Percentiles rank a stretch among this genome's conserved stretches.
phyloP scores from a whole-genome alignment of 306 rosid genomes.

The Lathyrus aphaca region DNA sequence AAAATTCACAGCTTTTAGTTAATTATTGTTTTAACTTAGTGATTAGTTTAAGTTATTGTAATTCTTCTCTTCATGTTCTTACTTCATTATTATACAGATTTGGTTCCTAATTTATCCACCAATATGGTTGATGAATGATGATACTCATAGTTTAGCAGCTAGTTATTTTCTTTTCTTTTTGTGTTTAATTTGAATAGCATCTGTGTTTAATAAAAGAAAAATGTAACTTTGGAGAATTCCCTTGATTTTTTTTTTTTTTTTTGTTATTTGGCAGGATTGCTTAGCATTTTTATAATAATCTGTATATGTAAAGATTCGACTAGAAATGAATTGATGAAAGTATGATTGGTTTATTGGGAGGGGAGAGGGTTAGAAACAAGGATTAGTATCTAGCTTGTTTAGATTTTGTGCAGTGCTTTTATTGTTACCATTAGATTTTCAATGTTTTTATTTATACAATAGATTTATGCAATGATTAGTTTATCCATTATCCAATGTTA shows the following conservation, averaged over 20 bases:
- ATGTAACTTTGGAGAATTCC: constrained; percentile 18
- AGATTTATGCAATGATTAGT: constrained; percentile 37
- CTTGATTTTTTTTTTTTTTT: neutral
- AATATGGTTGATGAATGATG: constrained; percentile 28
- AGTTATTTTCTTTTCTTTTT: constrained; percentile 33
- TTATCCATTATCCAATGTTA: constrained; percentile 21
- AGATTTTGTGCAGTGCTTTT: neutral
- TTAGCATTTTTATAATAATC: too few species aligned
- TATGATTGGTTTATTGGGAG: neutral
- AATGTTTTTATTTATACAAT: too few species aligned
- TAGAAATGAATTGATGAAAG: too few species aligned
- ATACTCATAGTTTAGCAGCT: constrained; percentile 42
- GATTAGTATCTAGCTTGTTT: too few species aligned
- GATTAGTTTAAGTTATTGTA: constrained; percentile 28
- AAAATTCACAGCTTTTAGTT: constrained; percentile 2
- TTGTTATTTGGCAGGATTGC: neutral
- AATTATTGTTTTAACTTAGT: constrained; percentile 28
- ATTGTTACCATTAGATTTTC: too few species aligned
- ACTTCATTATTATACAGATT: constrained; percentile 29
- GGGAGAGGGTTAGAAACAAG: neutral
- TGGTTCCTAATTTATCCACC: constrained; percentile 33
- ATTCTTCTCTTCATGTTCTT: constrained; percentile 15
- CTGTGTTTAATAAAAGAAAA: constrained; percentile 46
- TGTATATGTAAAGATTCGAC: too few species aligned
- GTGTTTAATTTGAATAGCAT: constrained; percentile 26